Evolutionary conservation across 129 eudicot genomes (phyloP).

Genomic region (Artemisia annua): DNA sequence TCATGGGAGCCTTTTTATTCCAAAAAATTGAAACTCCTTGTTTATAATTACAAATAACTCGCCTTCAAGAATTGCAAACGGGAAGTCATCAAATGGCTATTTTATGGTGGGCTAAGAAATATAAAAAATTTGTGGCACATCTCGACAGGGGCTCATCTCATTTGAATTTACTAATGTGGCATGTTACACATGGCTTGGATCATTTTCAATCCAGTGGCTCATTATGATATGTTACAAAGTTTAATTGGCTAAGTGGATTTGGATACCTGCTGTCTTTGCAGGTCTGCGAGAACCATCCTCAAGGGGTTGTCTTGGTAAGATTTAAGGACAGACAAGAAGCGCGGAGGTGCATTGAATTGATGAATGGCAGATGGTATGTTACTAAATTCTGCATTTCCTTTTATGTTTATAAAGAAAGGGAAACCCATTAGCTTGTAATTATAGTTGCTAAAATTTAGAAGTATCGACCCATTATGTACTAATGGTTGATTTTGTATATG

Average conservation of each 20-base stretch:
- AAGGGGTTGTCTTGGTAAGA: conserved; percentile 88
- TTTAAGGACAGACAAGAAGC: conserved; percentile 87
- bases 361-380: conserved; percentile 93
- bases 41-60: too few relatives aligned
- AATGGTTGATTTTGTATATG: background rate
- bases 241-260: background rate
- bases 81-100: too few relatives aligned
- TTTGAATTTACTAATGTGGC: too few relatives aligned
- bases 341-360: conserved; percentile 73
- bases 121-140: too few relatives aligned
- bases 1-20: too few relatives aligned
- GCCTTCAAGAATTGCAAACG: too few relatives aligned
- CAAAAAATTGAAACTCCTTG: too few relatives aligned
- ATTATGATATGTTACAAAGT: too few relatives aligned
- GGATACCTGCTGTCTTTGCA: conserved; percentile 24
- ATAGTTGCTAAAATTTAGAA: background rate
- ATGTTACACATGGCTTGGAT: too few relatives aligned
- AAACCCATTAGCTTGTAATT: background rate
- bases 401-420: conserved; percentile 9
- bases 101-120: too few relatives aligned
- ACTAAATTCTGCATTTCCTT: background rate
- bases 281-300: conserved; percentile 97
- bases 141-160: too few relatives aligned
- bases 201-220: too few relatives aligned
- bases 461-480: background rate